These are phyloP conservation scores for Verbascum thapsus DNA, from an alignment of 257 asterid genomes.

Conservation along the genomic window DNA sequence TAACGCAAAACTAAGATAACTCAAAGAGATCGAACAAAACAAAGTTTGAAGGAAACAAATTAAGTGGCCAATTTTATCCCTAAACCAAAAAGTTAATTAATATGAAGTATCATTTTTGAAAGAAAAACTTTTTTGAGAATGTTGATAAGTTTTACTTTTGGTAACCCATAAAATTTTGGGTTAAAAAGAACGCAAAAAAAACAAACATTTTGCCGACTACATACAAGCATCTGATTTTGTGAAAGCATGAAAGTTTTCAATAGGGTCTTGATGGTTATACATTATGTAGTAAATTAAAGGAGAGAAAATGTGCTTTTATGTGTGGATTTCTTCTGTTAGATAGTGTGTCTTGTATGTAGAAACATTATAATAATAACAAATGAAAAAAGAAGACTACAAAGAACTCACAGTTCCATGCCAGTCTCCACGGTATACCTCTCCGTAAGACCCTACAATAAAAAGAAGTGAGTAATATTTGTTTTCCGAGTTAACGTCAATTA, in stretches of 20 bases:
- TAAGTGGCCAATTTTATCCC: background rate
- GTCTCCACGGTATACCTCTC: constrained; percentile 96
- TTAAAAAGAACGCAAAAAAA: background rate
- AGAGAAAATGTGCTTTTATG: background rate
- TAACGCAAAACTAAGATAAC: too few species aligned
- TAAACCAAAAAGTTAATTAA: constrained; percentile 6
- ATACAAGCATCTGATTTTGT: background rate
- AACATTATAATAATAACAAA: constrained; percentile 7
- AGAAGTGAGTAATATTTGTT: constrained; percentile 4
- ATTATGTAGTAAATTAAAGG: constrained; percentile 9
- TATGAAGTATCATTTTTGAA: background rate
- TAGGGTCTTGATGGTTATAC: constrained; percentile 12
- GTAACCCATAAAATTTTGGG: background rate
- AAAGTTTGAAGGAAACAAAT: constrained; percentile 8
- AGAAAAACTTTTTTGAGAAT: background rate
- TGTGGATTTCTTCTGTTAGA: background rate
- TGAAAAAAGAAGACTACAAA: constrained; percentile 27
- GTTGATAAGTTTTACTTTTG: background rate
- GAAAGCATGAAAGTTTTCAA: constrained; percentile 17
- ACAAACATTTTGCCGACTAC: constrained; percentile 9
- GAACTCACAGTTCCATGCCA: constrained; percentile 99
- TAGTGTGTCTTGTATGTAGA: background rate
- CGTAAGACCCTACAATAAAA: constrained; percentile 79
- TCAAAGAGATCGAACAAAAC: background rate
- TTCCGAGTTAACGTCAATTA: constrained; percentile 22